phyloP scores from a whole-genome alignment of 2,329 filamentous ascomycete species.

The Chaetomiaceae sp. region DNA sequence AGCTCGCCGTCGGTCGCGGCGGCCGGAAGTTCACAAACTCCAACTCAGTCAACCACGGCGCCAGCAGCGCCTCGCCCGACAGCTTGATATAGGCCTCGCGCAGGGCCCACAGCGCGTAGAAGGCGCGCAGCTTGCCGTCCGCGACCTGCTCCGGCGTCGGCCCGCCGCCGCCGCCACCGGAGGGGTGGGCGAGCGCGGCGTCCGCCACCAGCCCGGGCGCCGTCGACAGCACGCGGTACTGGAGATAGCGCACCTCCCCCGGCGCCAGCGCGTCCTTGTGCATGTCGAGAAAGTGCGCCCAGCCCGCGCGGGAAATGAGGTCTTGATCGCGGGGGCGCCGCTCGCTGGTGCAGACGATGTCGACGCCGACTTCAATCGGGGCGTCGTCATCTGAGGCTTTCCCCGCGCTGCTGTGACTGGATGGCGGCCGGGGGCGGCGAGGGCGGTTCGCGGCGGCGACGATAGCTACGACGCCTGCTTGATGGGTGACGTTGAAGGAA shows the following conservation, averaged over 20 bases:
- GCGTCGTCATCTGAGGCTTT: not conserved
- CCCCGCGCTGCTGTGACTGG: conserved; percentile 21
- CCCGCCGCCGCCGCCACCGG: conserved; percentile 15
- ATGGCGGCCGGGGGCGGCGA: conserved; percentile 28
- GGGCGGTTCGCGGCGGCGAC: conserved; percentile 44
- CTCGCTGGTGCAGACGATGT: conserved; percentile 71
- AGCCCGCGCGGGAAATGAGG: conserved; percentile 53
- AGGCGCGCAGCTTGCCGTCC: conserved; percentile 59
- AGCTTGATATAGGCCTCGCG: conserved; percentile 81
- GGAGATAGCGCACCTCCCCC: conserved; percentile 57
- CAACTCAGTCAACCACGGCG: conserved; percentile 63
- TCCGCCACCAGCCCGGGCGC: conserved; percentile 18
- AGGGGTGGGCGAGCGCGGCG: too few relatives aligned
- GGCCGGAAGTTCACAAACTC: conserved; percentile 61
- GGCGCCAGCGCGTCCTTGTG: conserved; percentile 64
- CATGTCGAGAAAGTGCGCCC: conserved; percentile 62
- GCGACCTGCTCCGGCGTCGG: conserved; percentile 36
- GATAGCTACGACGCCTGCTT: conserved; percentile 67
- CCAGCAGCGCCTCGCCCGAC: conserved; percentile 70
- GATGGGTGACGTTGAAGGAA: conserved; percentile 73
- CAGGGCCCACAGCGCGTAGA: conserved; percentile 74
- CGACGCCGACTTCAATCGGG: conserved; percentile 56
- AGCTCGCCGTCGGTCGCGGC: conserved; percentile 34
- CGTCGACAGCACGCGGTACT: conserved; percentile 33
- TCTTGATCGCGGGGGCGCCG: conserved; percentile 54